Evolutionary conservation across 148 eudicot species (phyloP).

Genomic region (Salicornia ramosissima): DNA sequence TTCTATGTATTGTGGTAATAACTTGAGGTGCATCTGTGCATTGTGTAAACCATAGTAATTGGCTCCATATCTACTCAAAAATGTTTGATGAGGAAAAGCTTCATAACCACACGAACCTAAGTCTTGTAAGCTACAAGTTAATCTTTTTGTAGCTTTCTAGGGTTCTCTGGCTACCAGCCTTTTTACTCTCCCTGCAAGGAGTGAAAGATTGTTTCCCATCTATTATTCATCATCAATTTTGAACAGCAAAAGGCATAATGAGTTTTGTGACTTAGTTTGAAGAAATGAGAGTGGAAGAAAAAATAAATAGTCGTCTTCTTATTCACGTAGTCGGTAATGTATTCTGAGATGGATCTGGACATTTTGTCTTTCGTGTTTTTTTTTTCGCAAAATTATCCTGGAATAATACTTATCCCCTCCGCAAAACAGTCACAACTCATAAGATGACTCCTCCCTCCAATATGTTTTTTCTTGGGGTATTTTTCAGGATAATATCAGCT

Average conservation of each 20-base stretch:
- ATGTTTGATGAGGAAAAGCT: no score
- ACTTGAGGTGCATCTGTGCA: no score
- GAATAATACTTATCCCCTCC: no score
- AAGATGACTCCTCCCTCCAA: no score
- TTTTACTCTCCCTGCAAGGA: background rate
- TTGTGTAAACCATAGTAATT: no score
- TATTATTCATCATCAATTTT: background rate
- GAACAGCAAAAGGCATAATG: background rate
- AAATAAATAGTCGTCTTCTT: no score
- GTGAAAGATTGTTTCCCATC: background rate
- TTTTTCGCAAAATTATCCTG: no score
- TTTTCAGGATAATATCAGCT: slow-evolving; percentile 71
- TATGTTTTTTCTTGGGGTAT: slow-evolving; percentile 2
- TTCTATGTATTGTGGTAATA: no score
- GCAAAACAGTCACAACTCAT: no score
- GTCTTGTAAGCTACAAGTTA: background rate
- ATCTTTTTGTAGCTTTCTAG: background rate
- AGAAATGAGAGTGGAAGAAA: background rate
- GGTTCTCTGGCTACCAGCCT: background rate
- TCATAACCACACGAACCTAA: background rate
- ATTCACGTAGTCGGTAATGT: background rate
- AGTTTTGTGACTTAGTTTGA: background rate
- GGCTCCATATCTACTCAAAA: no score
- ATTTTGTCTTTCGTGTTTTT: background rate
- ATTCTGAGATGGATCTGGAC: background rate